phyloP scores from a whole-genome alignment of 768 basidiomycete species.

The Trametes maxima region DNA sequence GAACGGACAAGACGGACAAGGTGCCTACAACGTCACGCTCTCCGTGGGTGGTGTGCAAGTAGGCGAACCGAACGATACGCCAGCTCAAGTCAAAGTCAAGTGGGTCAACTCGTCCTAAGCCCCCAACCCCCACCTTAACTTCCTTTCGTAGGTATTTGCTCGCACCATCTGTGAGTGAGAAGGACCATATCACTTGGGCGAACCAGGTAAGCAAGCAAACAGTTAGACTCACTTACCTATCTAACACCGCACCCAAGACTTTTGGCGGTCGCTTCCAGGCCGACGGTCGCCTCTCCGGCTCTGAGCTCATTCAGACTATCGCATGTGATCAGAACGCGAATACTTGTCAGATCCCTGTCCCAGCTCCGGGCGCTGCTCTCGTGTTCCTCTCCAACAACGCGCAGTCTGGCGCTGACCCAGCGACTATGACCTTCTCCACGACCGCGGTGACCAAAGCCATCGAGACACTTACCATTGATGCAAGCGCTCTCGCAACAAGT shows the following conservation, averaged over 20 bases:
- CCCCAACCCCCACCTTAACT: not conserved
- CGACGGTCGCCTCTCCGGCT: constrained; percentile 68
- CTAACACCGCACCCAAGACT: constrained; percentile 42
- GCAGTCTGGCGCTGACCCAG: constrained; percentile 37
- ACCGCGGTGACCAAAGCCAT: constrained; percentile 56
- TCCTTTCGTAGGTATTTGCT: constrained; percentile 49
- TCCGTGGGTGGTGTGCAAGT: constrained; percentile 47
- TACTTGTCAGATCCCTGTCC: constrained; percentile 61
- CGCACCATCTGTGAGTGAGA: constrained; percentile 59
- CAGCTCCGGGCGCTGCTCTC: constrained; percentile 73
- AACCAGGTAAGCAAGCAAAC: constrained; percentile 52
- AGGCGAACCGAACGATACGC: constrained; percentile 41
- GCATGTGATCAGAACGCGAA: constrained; percentile 56
- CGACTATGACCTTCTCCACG: constrained; percentile 55
- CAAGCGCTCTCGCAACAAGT: constrained; percentile 56
- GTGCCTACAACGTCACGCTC: constrained; percentile 54
- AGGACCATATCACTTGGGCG: constrained; percentile 75
- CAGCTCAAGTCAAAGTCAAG: constrained; percentile 55
- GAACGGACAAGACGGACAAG: constrained; percentile 57
- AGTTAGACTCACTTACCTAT: not conserved
- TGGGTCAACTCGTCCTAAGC: constrained; percentile 38
- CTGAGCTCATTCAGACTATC: constrained; percentile 56
- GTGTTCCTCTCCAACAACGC: constrained; percentile 63
- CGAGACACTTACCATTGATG: constrained; percentile 60
- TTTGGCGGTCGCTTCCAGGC: constrained; percentile 61